These are phyloP conservation scores for Camptophora hylomeconis DNA, from an alignment of 2,329 filamentous ascomycete genomes.

Conservation along the genomic window DNA sequence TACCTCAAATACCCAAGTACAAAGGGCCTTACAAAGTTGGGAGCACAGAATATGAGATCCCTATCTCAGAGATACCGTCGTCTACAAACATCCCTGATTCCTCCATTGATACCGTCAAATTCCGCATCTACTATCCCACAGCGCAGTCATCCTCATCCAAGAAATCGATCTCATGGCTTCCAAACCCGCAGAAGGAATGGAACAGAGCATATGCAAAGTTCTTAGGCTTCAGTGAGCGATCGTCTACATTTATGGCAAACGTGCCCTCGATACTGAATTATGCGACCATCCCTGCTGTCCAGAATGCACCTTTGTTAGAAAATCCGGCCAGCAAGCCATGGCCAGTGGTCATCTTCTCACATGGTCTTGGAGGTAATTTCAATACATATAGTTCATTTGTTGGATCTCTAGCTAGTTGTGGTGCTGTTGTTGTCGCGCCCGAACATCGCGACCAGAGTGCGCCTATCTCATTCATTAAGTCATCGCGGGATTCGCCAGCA, in stretches of 20 bases:
- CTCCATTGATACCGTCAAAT: slow-evolving; percentile 59
- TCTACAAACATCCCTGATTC: slow-evolving; percentile 41
- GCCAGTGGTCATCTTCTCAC: slow-evolving; percentile 77
- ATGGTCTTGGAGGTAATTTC: slow-evolving; percentile 67
- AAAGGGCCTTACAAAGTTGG: slow-evolving; percentile 68
- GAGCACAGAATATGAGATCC: slow-evolving; percentile 68
- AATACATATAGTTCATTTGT: slow-evolving; percentile 78
- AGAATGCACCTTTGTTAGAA: slow-evolving; percentile 43
- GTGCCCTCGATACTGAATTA: slow-evolving; percentile 17
- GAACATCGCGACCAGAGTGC: slow-evolving; percentile 75
- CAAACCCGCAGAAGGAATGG: slow-evolving; percentile 60
- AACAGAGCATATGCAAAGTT: slow-evolving; percentile 66
- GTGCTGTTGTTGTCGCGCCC: slow-evolving; percentile 65
- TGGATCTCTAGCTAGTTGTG: slow-evolving; percentile 67
- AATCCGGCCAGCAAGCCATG: slow-evolving; percentile 43
- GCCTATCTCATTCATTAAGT: slow-evolving; percentile 59
- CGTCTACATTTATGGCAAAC: slow-evolving; percentile 11
- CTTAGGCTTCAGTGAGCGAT: slow-evolving; percentile 40
- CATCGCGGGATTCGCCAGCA: slow-evolving; percentile 18
- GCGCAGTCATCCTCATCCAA: slow-evolving; percentile 25
- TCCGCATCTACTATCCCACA: slow-evolving; percentile 72
- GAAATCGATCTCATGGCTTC: slow-evolving; percentile 60
- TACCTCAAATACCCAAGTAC: slow-evolving; percentile 62
- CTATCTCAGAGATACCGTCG: slow-evolving; percentile 39
- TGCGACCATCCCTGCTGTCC: slow-evolving; percentile 18